Evolutionary conservation across 2,329 filamentous ascomycete genomes (phyloP).

Genomic region (Didymella pomorum): DNA sequence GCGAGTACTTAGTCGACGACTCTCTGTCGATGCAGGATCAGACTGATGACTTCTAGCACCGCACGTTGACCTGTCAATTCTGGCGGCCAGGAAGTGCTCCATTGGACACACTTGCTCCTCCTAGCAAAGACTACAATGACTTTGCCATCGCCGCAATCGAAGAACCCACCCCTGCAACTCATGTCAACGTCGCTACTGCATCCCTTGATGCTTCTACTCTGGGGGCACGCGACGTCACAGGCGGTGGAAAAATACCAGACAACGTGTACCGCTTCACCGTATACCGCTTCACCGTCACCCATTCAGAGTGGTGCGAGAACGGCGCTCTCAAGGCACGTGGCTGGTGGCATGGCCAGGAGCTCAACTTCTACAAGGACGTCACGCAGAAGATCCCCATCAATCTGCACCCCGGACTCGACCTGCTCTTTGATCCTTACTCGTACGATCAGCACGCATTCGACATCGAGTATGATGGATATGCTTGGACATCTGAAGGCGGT

Average conservation of each 20-base stretch:
- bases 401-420: neutral
- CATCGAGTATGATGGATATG: slow-evolving; percentile 1
- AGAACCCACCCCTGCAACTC: neutral
- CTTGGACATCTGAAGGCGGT: slow-evolving; percentile 8
- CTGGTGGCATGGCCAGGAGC: neutral
- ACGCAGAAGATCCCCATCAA: neutral
- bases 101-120: neutral
- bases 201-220: neutral
- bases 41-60: neutral
- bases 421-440: slow-evolving; percentile 1
- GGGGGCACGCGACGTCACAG: neutral
- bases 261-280: slow-evolving; percentile 5
- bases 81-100: neutral
- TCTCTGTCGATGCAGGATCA: neutral
- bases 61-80: neutral
- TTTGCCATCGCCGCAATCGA: neutral
- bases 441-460: neutral
- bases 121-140: neutral
- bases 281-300: slow-evolving; percentile 5
- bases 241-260: neutral
- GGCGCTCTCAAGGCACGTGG: slow-evolving; percentile 7
- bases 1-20: neutral
- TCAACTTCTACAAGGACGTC: neutral
- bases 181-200: neutral
- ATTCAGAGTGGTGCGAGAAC: slow-evolving; percentile 13